Base-by-base conservation (phyloP, 1,139 yeast species). In the Blastobotrys capitulatus region DNA sequence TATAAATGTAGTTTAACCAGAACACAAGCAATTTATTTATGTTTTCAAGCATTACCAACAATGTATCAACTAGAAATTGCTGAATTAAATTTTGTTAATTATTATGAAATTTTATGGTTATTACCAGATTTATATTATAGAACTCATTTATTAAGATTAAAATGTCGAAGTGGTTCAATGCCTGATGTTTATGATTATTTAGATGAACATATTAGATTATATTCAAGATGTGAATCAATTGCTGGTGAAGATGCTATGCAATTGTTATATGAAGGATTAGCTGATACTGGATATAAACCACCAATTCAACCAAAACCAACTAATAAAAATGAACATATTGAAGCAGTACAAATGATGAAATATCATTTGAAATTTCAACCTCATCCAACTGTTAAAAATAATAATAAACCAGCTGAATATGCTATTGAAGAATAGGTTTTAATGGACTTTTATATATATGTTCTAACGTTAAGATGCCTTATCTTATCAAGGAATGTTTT, bases 161-260 rank as follows among this genome's bases (percentile, higher is more conserved):
- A 43, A 16, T 47, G 49, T 42, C 42, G 49, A 9, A 39, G 45
- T 10, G 15, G 27, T 10, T 13, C 26, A 15, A 37, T 42, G 16
- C 42, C 32, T 8, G 49, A 47, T 25, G 25, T 47, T 2, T 32
- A 39, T 20, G 49, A 47, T 31, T 47, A 47, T 38, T 19, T 47
- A 19, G 42, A 20, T n/a, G 49, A 47, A 27, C 49, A 47, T 38
- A 18, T 42, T 5, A 37, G 46, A 26, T 38, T 47, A 18, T 47
- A 47, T 20, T 18, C 32, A 9, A 19, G 16, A 27, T 27, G 34
- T 22, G 49, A 47, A 12, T 42, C 46, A 15, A 35, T 47, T 35
- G 46, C 49, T 12, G 49, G 49, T 6, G 27, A 25, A n/a, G 46
- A 47, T 25, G 49, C 46, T 27, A 43, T 39, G 42, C 45, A 47